Base-by-base conservation (phyloP, 306 rosid species). In the Vigna hirtella region DNA sequence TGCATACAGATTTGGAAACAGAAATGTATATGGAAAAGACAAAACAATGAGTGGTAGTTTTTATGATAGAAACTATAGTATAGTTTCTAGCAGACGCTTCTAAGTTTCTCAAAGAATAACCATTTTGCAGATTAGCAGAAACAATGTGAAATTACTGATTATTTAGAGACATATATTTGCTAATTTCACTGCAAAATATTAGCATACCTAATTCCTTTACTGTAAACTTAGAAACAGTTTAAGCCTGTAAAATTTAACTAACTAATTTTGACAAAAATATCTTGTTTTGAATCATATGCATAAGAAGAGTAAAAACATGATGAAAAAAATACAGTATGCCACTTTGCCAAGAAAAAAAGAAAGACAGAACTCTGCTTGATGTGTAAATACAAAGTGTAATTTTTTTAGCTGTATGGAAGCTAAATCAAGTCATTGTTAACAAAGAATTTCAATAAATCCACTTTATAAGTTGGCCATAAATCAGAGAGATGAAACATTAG, bases 231-330 rank as follows among this genome's bases (percentile, higher is more conserved):
- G 59, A 47, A 26, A 73, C n/a, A n/a, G 74, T 9, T 2, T 10
- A 36, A 64, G 36, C 3, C 42, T 57, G 58, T 20, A n/a, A 55
- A 40, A 63, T 49, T 14, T 32, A 45, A 20, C 56, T 6, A 17
- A 47, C 7, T 4, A n/a, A 9, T 17, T 49, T 49, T 22, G 5
- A 52, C 13, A 57, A 72, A 30, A 64, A 28, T 0, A 64, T 63
- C 17, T 65, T 24, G 18, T 43, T 16, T 34, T 40, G 16, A 40
- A 80, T 52, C 45, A 66, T 20, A 79, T 73, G 24, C 73, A 70
- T 38, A 10, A 36, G 49, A 69, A 52, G 18, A 40, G 45, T 40
- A 40, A 5, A 32, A 40, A 42, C 13, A 42, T 9, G 13, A 42
- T 42, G 13, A 0, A 2, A 9, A 42, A 42, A 3, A 74, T 5